Conservation (phyloP, 2,329 filamentous ascomycete species). For the Penicillium janthinellum region DNA sequence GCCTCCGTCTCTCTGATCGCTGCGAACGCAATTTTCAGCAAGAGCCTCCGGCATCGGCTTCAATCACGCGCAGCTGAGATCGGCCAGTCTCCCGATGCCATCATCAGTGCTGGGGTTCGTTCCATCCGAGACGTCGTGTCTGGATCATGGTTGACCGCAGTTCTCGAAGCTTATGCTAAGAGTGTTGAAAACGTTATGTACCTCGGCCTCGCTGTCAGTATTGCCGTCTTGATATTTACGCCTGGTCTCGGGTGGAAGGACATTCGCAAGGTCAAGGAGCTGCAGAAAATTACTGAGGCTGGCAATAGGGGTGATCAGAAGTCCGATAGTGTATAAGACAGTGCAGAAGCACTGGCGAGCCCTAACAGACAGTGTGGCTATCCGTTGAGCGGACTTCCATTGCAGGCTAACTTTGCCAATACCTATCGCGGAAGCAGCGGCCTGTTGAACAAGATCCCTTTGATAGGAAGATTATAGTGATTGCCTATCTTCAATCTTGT, state of each 20-base stretch:
- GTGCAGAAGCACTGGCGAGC: too few species aligned
- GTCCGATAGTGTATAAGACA: too few species aligned
- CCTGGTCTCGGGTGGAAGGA: constrained; percentile 35
- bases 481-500: too few species aligned
- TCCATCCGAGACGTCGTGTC: constrained; percentile 28
- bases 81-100: constrained; percentile 16
- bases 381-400: too few species aligned
- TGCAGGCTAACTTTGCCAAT: too few species aligned
- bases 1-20: constrained; percentile 34
- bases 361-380: too few species aligned
- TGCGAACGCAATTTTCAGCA: constrained; percentile 32
- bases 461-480: too few species aligned
- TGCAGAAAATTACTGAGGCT: neutral
- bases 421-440: too few species aligned
- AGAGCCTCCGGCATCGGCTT: constrained; percentile 26
- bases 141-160: constrained; percentile 25
- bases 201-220: constrained; percentile 28
- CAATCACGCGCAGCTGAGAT: constrained; percentile 18
- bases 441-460: too few species aligned
- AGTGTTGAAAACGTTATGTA: constrained; percentile 34
- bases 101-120: constrained; percentile 29
- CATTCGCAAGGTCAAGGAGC: constrained; percentile 18
- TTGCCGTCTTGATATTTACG: constrained; percentile 25
- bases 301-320: too few species aligned
- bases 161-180: constrained; percentile 31